Conservation (phyloP, 225 moss, liverwort and hornwort genomes). For the Marchantia polymorpha region DNA sequence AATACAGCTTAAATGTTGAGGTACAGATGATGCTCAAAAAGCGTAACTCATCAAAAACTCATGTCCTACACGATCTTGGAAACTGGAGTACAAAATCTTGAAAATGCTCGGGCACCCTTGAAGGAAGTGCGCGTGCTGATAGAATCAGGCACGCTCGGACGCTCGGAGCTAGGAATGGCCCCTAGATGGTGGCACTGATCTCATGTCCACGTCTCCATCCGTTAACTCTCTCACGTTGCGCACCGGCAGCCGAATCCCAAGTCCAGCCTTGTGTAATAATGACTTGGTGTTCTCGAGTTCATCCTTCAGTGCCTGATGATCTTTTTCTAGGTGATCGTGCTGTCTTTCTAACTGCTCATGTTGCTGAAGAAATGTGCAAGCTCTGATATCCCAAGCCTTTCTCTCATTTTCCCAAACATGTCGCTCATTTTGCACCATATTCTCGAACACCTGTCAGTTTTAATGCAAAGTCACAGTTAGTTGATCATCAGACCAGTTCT, state of each 20-base stretch:
- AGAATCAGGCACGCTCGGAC: background rate
- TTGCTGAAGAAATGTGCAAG: conserved; percentile 45
- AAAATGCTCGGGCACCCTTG: background rate
- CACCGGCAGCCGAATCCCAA: conserved; percentile 69
- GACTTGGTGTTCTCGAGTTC: conserved; percentile 80
- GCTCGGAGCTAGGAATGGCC: conserved; percentile 23
- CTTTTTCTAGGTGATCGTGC: conserved; percentile 61
- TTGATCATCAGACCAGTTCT: too few species aligned
- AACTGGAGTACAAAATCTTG: background rate
- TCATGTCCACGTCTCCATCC: conserved; percentile 66
- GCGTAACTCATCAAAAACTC: background rate
- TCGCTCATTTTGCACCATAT: conserved; percentile 51
- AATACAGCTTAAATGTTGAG: background rate
- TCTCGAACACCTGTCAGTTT: conserved; percentile 49
- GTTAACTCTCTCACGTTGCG: conserved; percentile 68
- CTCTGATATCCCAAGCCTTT: conserved; percentile 56
- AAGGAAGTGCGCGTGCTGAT: background rate
- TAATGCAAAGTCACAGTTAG: background rate
- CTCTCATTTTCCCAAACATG: conserved; percentile 58
- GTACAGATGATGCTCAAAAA: conserved; percentile 3
- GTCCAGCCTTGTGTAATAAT: conserved; percentile 74
- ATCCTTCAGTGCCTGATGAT: conserved; percentile 66
- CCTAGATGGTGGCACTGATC: conserved; percentile 47
- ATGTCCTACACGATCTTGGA: background rate
- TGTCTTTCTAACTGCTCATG: conserved; percentile 58